Conservation (phyloP, 805 yeast genomes). For the Wickerhamomyces rabaulensis region DNA sequence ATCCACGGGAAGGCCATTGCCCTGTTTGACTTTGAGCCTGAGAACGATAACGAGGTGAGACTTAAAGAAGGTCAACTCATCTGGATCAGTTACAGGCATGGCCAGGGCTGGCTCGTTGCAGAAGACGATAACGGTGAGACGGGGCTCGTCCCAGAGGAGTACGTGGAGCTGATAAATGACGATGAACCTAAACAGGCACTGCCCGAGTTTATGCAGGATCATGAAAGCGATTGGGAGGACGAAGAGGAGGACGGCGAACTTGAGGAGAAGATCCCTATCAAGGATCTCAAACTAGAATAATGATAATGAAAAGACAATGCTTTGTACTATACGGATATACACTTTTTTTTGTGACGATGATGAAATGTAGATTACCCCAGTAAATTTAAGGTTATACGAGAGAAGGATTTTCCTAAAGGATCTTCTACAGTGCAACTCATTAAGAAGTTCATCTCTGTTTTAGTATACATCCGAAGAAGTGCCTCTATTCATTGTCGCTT, state of each 20-base stretch:
- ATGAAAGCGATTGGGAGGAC: conserved; percentile 30
- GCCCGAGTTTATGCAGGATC: conserved; percentile 24
- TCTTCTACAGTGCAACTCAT: background rate
- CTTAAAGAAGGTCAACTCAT: conserved; percentile 76
- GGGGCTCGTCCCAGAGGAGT: conserved; percentile 94
- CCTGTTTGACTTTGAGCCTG: conserved; percentile 83
- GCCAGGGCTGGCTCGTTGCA: conserved; percentile 98
- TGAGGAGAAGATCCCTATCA: conserved; percentile 6
- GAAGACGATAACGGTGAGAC: conserved; percentile 74
- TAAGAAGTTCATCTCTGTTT: background rate
- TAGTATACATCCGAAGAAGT: background rate
- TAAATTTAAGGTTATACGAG: too few species aligned
- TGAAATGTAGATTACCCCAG: background rate
- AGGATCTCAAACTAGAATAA: background rate
- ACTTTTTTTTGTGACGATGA: too few species aligned
- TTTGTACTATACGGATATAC: background rate
- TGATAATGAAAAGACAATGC: background rate
- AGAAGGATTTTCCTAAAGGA: too few species aligned
- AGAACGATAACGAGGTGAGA: conserved; percentile 86
- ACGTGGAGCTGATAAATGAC: conserved; percentile 49
- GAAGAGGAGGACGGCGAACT: conserved; percentile 24
- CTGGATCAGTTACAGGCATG: conserved; percentile 85
- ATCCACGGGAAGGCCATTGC: conserved; percentile 72
- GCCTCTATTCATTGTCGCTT: conserved; percentile 27
- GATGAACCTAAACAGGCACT: conserved; percentile 43